phyloP scores from a whole-genome alignment of 2,329 filamentous ascomycete genomes.

The Alternaria brassicae region DNA sequence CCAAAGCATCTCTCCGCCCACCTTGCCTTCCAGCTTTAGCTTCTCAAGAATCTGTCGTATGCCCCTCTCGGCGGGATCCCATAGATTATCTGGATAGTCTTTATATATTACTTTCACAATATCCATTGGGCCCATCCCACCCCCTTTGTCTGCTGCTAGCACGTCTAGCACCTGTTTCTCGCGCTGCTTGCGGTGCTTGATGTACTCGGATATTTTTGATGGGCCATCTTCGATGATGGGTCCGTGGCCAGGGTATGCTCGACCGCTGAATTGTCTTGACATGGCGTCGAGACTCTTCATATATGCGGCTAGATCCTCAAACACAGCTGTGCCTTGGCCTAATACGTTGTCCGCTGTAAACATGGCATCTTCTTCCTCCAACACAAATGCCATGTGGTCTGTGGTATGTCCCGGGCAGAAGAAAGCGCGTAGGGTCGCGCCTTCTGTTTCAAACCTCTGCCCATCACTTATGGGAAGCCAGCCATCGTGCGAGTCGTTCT shows the following conservation, averaged over 20 bases:
- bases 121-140: slow-evolving; percentile 73
- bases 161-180: slow-evolving; percentile 62
- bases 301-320: slow-evolving; percentile 77
- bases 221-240: slow-evolving; percentile 76
- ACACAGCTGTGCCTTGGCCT: slow-evolving; percentile 85
- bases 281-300: slow-evolving; percentile 73
- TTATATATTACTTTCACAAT: slow-evolving; percentile 88
- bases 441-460: slow-evolving; percentile 63
- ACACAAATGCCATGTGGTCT: slow-evolving; percentile 81
- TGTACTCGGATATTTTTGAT: slow-evolving; percentile 79
- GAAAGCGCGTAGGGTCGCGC: slow-evolving; percentile 71
- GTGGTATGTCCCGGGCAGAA: slow-evolving; percentile 77
- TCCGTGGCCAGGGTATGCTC: slow-evolving; percentile 89
- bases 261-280: slow-evolving; percentile 68
- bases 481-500: slow-evolving; percentile 62
- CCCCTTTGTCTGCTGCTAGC: slow-evolving; percentile 37
- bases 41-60: slow-evolving; percentile 82
- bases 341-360: slow-evolving; percentile 91
- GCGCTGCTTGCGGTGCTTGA: slow-evolving; percentile 77
- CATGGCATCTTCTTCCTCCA: slow-evolving; percentile 80
- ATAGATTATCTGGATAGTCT: slow-evolving; percentile 77
- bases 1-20: slow-evolving; percentile 53
- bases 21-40: slow-evolving; percentile 75
- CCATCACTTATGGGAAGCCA: slow-evolving; percentile 65
- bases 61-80: slow-evolving; percentile 76